Conservation (phyloP, 495 filamentous ascomycete species). For the Hypomontagnella monticulosa region DNA sequence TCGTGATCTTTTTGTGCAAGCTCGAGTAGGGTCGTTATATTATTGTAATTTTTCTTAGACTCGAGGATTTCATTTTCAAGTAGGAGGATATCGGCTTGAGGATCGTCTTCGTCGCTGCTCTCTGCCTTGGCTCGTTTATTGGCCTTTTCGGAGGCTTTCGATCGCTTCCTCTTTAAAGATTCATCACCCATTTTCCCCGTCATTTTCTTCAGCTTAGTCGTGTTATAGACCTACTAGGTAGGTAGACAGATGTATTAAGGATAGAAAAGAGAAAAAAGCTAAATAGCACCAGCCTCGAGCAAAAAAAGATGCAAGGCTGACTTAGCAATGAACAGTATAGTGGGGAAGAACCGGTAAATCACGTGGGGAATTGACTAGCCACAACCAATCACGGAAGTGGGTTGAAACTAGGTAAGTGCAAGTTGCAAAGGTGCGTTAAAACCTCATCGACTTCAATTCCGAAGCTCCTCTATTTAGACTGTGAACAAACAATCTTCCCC, state of each 20-base stretch:
- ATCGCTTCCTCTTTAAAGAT: conserved; percentile 57
- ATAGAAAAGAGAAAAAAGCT: conserved; percentile 28
- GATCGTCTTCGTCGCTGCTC: conserved; percentile 57
- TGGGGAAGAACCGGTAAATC: conserved; percentile 36
- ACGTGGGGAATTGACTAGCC: conserved; percentile 44
- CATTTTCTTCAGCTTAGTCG: conserved; percentile 37
- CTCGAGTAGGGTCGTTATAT: conserved; percentile 78
- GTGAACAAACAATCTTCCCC: conserved; percentile 43
- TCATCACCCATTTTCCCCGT: conserved; percentile 31
- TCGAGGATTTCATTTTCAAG: conserved; percentile 83
- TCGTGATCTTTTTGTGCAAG: conserved; percentile 59
- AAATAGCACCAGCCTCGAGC: conserved; percentile 35
- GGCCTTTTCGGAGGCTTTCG: conserved; percentile 43
- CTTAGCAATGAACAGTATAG: conserved; percentile 12
- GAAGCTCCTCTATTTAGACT: conserved; percentile 48
- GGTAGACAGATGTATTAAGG: background rate
- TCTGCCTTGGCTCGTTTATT: conserved; percentile 56
- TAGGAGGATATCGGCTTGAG: conserved; percentile 66
- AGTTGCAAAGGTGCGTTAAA: conserved; percentile 54
- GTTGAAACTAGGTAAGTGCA: conserved; percentile 22
- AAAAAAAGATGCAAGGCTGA: conserved; percentile 40
- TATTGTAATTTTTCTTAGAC: conserved; percentile 91
- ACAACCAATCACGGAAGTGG: conserved; percentile 43
- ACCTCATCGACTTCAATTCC: conserved; percentile 56
- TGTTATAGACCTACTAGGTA: background rate